These are phyloP conservation scores for Termitomyces sp. DNA, from an alignment of 768 basidiomycete genomes.

Conservation along the genomic window DNA sequence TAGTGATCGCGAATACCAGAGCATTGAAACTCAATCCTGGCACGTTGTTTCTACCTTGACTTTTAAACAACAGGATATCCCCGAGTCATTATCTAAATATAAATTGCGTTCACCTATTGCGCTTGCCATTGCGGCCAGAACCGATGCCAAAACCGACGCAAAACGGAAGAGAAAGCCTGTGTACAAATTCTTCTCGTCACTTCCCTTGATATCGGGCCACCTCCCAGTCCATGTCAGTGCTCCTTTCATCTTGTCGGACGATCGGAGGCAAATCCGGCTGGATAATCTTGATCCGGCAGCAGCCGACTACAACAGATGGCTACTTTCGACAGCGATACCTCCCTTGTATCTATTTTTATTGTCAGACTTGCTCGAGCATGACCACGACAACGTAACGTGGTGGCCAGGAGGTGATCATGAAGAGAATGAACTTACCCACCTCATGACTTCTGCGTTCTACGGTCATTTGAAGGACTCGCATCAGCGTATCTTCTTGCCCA, in stretches of 20 bases:
- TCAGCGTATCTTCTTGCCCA: conserved; percentile 2
- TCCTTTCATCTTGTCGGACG: conserved; percentile 40
- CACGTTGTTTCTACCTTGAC: conserved; percentile 3
- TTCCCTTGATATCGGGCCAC: conserved; percentile 34
- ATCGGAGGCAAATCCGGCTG: conserved; percentile 36
- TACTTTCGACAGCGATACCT: conserved; percentile 29
- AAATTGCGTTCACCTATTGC: conserved; percentile 24
- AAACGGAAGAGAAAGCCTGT: not conserved
- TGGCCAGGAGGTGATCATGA: conserved; percentile 27
- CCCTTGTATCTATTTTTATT: conserved; percentile 33
- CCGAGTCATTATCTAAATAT: conserved; percentile 11
- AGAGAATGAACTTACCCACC: conserved; percentile 5
- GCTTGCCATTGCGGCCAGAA: conserved; percentile 16
- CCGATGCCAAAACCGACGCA: conserved; percentile 22
- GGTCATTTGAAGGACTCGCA: not conserved
- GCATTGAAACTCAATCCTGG: conserved; percentile 2
- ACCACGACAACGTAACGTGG: conserved; percentile 21
- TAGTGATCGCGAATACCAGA: not conserved
- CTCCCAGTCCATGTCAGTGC: conserved; percentile 43
- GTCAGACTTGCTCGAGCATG: conserved; percentile 19
- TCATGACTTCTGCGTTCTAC: conserved; percentile 8
- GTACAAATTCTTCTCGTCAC: conserved; percentile 34
- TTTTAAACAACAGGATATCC: not conserved
- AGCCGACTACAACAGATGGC: conserved; percentile 37
- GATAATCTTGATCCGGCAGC: conserved; percentile 29